These are phyloP conservation scores for Ceratocystis variospora DNA, from an alignment of 2,329 filamentous ascomycete species.

Conservation along the genomic window DNA sequence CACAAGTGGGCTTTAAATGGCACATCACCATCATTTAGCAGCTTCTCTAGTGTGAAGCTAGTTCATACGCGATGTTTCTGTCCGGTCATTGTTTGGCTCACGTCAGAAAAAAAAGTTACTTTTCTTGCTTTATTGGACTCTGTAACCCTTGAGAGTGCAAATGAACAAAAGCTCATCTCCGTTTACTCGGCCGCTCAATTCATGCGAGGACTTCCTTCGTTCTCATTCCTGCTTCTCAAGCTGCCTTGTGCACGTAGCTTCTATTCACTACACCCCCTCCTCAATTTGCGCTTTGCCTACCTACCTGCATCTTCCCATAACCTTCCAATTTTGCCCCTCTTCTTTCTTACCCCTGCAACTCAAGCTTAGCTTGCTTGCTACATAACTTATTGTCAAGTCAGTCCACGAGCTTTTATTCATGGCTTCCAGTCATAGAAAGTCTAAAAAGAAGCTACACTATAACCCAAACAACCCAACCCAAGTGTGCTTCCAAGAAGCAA, in stretches of 20 bases:
- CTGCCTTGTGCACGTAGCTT: not conserved
- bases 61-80: not conserved
- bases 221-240: not conserved
- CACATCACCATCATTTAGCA: not conserved
- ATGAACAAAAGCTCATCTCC: not conserved
- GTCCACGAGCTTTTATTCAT: not conserved
- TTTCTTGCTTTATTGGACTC: not conserved
- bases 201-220: conserved; percentile 7
- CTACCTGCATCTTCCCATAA: not conserved
- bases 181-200: conserved; percentile 6
- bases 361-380: not conserved
- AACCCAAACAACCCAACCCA: not conserved
- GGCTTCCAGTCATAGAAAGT: not conserved
- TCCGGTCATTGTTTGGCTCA: not conserved
- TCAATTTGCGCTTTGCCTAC: not conserved
- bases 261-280: conserved; percentile 1
- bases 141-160: conserved; percentile 1
- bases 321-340: conserved; percentile 4
- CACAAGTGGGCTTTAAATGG: not conserved
- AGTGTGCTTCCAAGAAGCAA: not conserved
- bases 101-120: not conserved
- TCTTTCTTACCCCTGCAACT: not conserved
- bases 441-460: not conserved
- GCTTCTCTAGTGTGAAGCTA: not conserved
- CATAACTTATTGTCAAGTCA: not conserved